These are phyloP conservation scores for Apiotrichum sp. DNA, from an alignment of 1,284 basidiomycete species.

Conservation along the genomic window DNA sequence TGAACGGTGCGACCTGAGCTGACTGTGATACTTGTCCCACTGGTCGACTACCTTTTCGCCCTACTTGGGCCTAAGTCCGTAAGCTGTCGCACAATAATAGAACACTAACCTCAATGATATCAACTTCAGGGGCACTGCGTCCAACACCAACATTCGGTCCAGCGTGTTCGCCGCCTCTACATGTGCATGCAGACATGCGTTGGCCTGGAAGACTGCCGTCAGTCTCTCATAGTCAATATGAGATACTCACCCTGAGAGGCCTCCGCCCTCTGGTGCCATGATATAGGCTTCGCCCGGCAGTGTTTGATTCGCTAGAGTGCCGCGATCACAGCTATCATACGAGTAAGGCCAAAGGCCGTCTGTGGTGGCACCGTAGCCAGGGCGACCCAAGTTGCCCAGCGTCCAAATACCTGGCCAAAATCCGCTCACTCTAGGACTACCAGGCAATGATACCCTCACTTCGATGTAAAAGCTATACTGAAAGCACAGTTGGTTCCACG, in stretches of 20 bases:
- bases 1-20: constrained; percentile 53
- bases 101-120: constrained; percentile 49
- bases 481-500: constrained; percentile 80
- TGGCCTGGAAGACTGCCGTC: constrained; percentile 51
- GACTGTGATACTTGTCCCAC: constrained; percentile 53
- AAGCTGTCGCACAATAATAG: not conserved
- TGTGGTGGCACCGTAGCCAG: constrained; percentile 72
- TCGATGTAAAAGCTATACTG: constrained; percentile 49
- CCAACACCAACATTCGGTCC: constrained; percentile 45
- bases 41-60: constrained; percentile 21
- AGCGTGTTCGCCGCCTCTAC: constrained; percentile 49
- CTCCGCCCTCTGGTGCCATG: constrained; percentile 3
- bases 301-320: constrained; percentile 61
- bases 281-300: not conserved
- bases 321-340: constrained; percentile 72
- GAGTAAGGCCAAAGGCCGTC: constrained; percentile 54
- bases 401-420: constrained; percentile 81
- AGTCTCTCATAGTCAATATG: not conserved
- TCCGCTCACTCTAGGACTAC: constrained; percentile 48
- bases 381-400: constrained; percentile 82
- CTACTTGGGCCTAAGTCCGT: constrained; percentile 24
- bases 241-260: constrained; percentile 11
- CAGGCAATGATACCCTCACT: constrained; percentile 70
- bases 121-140: constrained; percentile 53
- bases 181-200: constrained; percentile 55